These are phyloP conservation scores for Rhizopus sp. DNA, from an alignment of 371 early-diverging fungal species.

Conservation along the genomic window DNA sequence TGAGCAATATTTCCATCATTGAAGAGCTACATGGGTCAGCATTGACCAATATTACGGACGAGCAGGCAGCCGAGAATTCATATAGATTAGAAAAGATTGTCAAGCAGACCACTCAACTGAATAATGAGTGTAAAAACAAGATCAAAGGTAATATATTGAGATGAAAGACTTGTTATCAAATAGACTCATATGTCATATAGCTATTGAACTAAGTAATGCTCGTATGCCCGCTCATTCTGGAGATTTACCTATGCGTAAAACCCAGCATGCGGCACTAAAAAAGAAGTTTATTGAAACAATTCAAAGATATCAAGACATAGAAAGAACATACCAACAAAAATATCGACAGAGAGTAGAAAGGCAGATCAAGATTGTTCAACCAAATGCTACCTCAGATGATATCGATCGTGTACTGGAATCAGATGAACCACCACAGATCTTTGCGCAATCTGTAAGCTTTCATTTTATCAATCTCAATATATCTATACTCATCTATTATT, in stretches of 20 bases:
- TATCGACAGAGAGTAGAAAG: slow-evolving; percentile 80
- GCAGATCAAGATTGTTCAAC: slow-evolving; percentile 82
- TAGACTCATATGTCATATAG: slow-evolving; percentile 30
- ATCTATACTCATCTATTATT: not conserved
- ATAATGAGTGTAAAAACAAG: slow-evolving; percentile 62
- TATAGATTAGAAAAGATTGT: slow-evolving; percentile 71
- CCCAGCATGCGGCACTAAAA: slow-evolving; percentile 59
- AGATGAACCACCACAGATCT: slow-evolving; percentile 70
- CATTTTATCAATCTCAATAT: not conserved
- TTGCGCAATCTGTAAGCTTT: slow-evolving; percentile 73
- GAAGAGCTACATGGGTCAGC: slow-evolving; percentile 72
- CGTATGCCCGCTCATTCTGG: slow-evolving; percentile 49
- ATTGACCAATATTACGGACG: slow-evolving; percentile 71
- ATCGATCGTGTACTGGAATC: slow-evolving; percentile 71
- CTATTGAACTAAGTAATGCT: slow-evolving; percentile 58
- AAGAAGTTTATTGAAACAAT: slow-evolving; percentile 83
- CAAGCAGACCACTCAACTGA: slow-evolving; percentile 64
- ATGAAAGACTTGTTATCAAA: not conserved
- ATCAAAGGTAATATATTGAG: slow-evolving; percentile 49
- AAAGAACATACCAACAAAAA: slow-evolving; percentile 77
- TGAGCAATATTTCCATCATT: slow-evolving; percentile 65
- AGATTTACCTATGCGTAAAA: slow-evolving; percentile 70
- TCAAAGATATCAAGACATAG: slow-evolving; percentile 75
- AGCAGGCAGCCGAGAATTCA: slow-evolving; percentile 60
- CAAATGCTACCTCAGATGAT: slow-evolving; percentile 76